phyloP scores from a whole-genome alignment of 78 protist genomes.

The Creolimax fragrantissima region DNA sequence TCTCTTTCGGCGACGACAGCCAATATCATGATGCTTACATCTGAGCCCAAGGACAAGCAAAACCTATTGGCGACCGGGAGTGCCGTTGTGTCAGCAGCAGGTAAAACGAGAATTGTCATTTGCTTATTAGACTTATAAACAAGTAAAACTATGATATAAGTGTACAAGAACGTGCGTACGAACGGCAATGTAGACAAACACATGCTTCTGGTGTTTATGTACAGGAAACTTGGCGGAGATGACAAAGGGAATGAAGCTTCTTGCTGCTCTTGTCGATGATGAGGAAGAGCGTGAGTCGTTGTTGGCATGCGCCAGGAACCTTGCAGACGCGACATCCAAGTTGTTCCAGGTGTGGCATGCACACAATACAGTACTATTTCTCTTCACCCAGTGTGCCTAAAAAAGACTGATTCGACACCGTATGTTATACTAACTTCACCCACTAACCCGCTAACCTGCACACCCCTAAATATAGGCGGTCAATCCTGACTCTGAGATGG shows the following conservation, averaged over 20 bases:
- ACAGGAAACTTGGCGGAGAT: not conserved
- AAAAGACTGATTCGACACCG: no score
- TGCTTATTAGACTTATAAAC: no score
- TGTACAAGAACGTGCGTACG: no score
- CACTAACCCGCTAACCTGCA: no score
- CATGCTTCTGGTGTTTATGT: not conserved
- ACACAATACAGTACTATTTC: no score
- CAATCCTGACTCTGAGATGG: not conserved
- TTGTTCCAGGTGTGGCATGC: no score
- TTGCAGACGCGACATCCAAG: not conserved
- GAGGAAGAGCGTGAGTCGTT: not conserved
- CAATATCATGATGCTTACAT: not conserved
- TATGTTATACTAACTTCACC: no score
- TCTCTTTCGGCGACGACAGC: constrained; percentile 20
- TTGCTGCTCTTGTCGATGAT: constrained; percentile 6
- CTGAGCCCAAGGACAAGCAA: not conserved
- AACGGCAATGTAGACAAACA: no score
- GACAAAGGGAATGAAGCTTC: not conserved
- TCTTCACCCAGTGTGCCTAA: not conserved
- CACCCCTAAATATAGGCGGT: no score
- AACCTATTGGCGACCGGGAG: not conserved
- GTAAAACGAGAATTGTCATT: no score
- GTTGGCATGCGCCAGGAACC: constrained; percentile 3
- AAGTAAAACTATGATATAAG: no score
- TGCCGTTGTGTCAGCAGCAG: not conserved